Percentiles rank a stretch among this genome's conserved stretches.
These are phyloP conservation scores for Botrytis paeoniae DNA, from an alignment of 2,329 filamentous ascomycete species.

Conservation along the genomic window DNA sequence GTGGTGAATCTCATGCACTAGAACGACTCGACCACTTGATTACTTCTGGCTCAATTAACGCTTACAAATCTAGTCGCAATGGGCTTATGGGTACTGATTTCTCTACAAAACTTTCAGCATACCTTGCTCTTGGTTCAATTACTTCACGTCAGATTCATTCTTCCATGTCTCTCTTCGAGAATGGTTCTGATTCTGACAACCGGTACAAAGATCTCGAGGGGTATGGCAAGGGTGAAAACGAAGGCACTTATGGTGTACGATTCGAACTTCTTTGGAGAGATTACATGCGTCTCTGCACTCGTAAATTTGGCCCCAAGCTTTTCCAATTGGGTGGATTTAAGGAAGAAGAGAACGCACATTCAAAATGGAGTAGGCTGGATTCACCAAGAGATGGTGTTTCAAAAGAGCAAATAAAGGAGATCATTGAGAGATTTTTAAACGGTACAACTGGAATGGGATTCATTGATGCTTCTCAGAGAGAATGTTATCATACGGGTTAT, in stretches of 20 bases:
- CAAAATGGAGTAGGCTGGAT: constrained; percentile 25
- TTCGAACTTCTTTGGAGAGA: constrained; percentile 77
- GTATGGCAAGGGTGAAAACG: constrained; percentile 68
- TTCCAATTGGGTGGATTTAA: constrained; percentile 64
- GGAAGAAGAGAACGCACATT: constrained; percentile 40
- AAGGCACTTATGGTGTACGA: constrained; percentile 65
- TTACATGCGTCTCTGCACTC: constrained; percentile 74
- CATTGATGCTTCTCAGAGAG: constrained; percentile 74
- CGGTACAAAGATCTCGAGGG: constrained; percentile 37
- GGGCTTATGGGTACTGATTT: constrained; percentile 68
- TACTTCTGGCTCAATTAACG: constrained; percentile 55
- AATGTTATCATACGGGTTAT: constrained; percentile 72
- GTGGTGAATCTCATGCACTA: constrained; percentile 62
- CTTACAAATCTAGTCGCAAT: constrained; percentile 70
- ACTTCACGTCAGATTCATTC: constrained; percentile 71
- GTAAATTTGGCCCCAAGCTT: constrained; percentile 64
- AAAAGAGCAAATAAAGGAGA: constrained; percentile 45
- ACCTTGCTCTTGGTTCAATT: constrained; percentile 68
- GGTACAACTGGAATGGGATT: constrained; percentile 73
- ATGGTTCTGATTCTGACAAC: constrained; percentile 46
- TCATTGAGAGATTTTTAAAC: constrained; percentile 57
- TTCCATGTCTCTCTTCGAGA: constrained; percentile 65
- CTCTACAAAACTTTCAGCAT: constrained; percentile 74
- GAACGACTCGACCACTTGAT: constrained; percentile 60
- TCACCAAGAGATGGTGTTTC: constrained; percentile 29